phyloP scores from a whole-genome alignment of 805 yeast species.

The Metschnikowia dekortorum region DNA sequence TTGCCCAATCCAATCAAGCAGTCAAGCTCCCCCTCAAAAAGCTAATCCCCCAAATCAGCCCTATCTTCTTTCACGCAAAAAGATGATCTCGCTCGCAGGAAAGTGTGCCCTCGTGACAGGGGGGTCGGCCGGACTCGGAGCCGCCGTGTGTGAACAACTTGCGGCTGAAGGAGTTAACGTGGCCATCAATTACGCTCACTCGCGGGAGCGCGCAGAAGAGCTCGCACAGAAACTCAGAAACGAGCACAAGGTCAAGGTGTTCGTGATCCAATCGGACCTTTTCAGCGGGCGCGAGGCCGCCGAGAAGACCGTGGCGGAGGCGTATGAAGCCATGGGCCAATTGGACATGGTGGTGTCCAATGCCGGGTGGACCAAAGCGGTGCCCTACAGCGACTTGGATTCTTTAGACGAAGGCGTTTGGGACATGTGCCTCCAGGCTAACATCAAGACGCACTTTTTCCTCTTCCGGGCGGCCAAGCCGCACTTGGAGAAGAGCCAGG shows the following conservation, averaged over 20 bases:
- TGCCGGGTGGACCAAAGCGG: constrained; percentile 35
- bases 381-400: constrained; percentile 28
- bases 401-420: constrained; percentile 28
- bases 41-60: neutral
- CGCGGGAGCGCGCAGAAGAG: constrained; percentile 25
- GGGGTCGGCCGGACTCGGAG: constrained; percentile 30
- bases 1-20: no score
- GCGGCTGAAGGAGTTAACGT: constrained; percentile 33
- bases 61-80: neutral
- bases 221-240: constrained; percentile 14
- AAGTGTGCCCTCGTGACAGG: constrained; percentile 25
- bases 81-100: constrained; percentile 15
- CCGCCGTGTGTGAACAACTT: constrained; percentile 26
- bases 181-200: constrained; percentile 28
- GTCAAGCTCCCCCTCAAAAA: no score
- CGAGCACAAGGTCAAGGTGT: constrained; percentile 15
- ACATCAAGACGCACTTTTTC: constrained; percentile 28
- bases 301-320: constrained; percentile 21
- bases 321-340: constrained; percentile 21
- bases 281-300: constrained; percentile 15
- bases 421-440: constrained; percentile 26
- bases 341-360: constrained; percentile 37
- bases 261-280: constrained; percentile 23
- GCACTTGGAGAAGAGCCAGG: constrained; percentile 20
- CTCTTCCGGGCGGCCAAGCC: constrained; percentile 25